phyloP scores from a whole-genome alignment of 306 rosid species.

The Vigna hirtella region DNA sequence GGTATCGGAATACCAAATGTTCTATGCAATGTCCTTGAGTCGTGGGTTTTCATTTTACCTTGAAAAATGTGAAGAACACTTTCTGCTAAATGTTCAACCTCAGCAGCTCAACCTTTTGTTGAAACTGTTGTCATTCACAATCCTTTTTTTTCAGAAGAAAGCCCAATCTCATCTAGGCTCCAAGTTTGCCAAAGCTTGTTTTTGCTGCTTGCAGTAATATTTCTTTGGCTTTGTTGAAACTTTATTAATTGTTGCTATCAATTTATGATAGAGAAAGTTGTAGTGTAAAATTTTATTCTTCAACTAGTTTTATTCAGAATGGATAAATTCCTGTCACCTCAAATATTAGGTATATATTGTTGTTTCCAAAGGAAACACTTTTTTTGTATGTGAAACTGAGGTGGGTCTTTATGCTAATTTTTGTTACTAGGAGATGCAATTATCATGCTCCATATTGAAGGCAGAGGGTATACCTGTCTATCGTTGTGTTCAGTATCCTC shows the following conservation, averaged over 20 bases:
- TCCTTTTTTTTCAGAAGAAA: not conserved
- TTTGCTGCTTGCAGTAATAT: not conserved
- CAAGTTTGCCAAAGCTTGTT: conserved; percentile 12
- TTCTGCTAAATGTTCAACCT: conserved; percentile 24
- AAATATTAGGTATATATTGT: conserved; percentile 32
- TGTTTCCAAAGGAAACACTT: conserved; percentile 2
- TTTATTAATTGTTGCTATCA: conserved; percentile 21
- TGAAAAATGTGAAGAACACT: not conserved
- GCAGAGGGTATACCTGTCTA: conserved; percentile 72
- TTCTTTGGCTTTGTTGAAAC: conserved; percentile 19
- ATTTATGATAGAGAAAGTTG: conserved; percentile 17
- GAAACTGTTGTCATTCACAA: conserved; percentile 14
- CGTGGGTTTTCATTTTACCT: not conserved
- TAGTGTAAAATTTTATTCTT: conserved; percentile 30
- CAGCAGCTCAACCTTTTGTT: conserved; percentile 1
- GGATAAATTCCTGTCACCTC: conserved; percentile 26
- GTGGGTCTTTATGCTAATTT: conserved; percentile 34
- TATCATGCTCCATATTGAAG: conserved; percentile 67
- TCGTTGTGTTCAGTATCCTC: conserved; percentile 75
- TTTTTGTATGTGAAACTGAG: conserved; percentile 17
- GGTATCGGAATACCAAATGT: not conserved
- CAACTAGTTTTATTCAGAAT: conserved; percentile 12
- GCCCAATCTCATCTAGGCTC: not conserved
- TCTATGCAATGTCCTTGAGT: not conserved
- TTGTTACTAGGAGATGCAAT: conserved; percentile 67